Evolutionary conservation across 2,329 filamentous ascomycete species (phyloP), one percentile per base, ranked within the genome.

Genomic region (Ceratocystis alfenasii): DNA sequence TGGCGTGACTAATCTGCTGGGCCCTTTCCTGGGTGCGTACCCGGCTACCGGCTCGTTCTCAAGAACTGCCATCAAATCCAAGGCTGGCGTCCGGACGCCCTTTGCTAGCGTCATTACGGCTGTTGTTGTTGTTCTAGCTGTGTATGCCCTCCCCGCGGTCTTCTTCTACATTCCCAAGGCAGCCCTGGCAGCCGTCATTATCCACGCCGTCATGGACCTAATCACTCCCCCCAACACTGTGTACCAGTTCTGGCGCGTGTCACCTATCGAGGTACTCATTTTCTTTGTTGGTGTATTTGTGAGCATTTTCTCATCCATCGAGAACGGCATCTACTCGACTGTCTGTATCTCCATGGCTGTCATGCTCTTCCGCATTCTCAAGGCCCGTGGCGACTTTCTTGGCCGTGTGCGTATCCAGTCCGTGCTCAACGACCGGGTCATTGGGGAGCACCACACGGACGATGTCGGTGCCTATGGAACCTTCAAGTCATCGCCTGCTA

Each of bases 41-140:
- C 89, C 90, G 3, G 88, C 89, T 0, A 96, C 90, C 10, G 91
- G 90, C 5, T 95, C 90, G 1, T 96, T 96, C 79, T 93, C 89
- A 6, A 85, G 90, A 68, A 95, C 90, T 25, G 91, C 90, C 63
- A 95, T 96, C 78, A 95, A 95, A 76, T 89, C 90, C n/a, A 95
- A 95, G 77, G 89, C 90, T 64, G 90, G 90, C 73, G 90, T 95
- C 1, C 86, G 90, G 53, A 95, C 90, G 3, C 91, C 90, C 0
- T 84, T 95, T 66, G 90, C 89, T 44, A 90, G 90, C 79, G 83
- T 93, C 60, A 90, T 95, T 68, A 95, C 90, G 10, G 90, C 87
- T 0, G 68, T 90, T 22, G 83, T 95, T 10, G 90, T 96, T 7
- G 79, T 96, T 1, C 79, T 95, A 10, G 90, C 91, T 20, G 86